A percentile compares a stretch with the other conserved stretches of the same genome.
These are phyloP conservation scores for Talaromyces adpressus DNA, from an alignment of 495 filamentous ascomycete species.

Conservation along the genomic window DNA sequence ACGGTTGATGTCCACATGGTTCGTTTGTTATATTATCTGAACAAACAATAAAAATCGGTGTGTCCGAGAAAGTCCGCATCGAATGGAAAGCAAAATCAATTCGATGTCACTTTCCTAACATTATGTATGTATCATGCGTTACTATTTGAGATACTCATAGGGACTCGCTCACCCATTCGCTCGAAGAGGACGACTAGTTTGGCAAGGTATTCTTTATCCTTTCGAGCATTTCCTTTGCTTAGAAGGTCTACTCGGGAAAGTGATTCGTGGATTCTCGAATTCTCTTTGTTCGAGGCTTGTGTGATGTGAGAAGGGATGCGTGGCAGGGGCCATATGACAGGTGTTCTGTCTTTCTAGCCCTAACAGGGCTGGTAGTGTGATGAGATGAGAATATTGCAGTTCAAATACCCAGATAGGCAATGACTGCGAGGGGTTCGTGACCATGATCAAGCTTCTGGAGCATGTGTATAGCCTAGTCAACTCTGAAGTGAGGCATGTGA, in stretches of 20 bases:
- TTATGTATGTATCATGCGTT: background rate
- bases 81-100: background rate
- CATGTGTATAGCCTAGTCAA: background rate
- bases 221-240: background rate
- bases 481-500: background rate
- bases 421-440: background rate
- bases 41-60: background rate
- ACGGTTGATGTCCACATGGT: background rate
- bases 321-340: background rate
- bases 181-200: background rate
- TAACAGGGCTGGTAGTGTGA: background rate
- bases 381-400: background rate
- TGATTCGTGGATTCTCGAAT: background rate
- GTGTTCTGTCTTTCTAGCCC: background rate
- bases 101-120: background rate
- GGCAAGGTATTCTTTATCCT: background rate
- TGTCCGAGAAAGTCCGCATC: background rate
- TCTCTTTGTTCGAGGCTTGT: background rate
- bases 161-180: background rate
- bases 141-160: background rate
- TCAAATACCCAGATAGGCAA: background rate
- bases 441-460: background rate
- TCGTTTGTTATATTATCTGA: background rate
- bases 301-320: background rate
- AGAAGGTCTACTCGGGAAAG: background rate